Base-by-base conservation (phyloP, 495 filamentous ascomycete species). In the Aspergillus sclerotiicarbonarius region DNA sequence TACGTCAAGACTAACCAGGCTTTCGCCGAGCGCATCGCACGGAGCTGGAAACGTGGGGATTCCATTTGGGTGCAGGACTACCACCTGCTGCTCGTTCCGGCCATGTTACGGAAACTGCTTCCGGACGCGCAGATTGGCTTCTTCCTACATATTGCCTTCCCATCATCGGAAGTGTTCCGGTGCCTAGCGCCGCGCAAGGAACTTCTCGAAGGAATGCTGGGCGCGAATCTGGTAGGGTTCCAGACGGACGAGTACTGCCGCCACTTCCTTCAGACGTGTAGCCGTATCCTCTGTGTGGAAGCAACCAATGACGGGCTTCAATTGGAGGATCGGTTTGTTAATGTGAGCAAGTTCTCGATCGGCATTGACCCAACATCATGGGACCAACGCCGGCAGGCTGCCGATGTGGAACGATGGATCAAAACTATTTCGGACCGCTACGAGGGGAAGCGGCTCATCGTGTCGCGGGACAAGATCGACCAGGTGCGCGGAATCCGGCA, bases 51-150 rank as follows among this genome's bases (percentile, higher is more conserved):
- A 72, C 84, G 87, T 5, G 91, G 90, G 25, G 92, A 97, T 70
- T 83, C 85, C 35, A 89, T 97, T 56, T 97, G 92, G 92, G 77
- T 97, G 57, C 90, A 97, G 70, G 92, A 97, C 68, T 97, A 97
- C 66, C 92, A 97, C 67, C 79, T 97, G 15, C 77, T 96, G 9
- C 77, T 97, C n/a, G 90, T 96, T n/a, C 92, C 92, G 2, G 80
- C 75, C 18, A 96, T 97, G 92, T 77, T 96, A 31, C 85, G 92
- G 20, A 87, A 93, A 74, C 78, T 94, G 48, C 74, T 87, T 3
- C 91, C 92, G 1, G 90, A 96, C 62, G 91, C 91, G 21, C 86
- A 93, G 71, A 96, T 97, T 68, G 92, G 92, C 25, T 92, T 97
- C 72, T 97, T 97, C 72, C 76, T 97, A 43, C 92, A 97, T 67